Evolutionary conservation across 2,329 filamentous ascomycete species (phyloP).

Genomic region (Pyricularia grisea): DNA sequence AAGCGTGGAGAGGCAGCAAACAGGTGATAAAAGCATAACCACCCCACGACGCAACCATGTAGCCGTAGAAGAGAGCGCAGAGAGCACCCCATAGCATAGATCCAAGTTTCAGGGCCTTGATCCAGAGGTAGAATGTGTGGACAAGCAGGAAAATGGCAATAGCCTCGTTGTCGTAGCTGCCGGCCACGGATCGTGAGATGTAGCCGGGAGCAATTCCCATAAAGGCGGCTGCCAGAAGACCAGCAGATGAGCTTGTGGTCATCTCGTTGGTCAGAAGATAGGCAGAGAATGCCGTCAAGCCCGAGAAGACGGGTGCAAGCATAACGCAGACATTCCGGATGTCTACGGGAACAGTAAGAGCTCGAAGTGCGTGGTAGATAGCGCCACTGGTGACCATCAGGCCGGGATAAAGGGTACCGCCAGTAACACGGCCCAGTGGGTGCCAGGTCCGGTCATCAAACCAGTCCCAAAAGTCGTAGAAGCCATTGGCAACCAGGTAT

Average conservation of each 20-base stretch:
- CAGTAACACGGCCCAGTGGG: slow-evolving; percentile 93
- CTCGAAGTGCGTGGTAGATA: slow-evolving; percentile 89
- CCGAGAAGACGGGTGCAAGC: slow-evolving; percentile 88
- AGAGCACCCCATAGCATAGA: slow-evolving; percentile 95
- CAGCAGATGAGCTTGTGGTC: slow-evolving; percentile 89
- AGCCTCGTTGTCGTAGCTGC: slow-evolving; percentile 96
- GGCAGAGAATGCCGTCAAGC: slow-evolving; percentile 82
- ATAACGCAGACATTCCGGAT: slow-evolving; percentile 98
- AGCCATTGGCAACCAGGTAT: slow-evolving; percentile 92
- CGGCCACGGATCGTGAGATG: slow-evolving; percentile 94
- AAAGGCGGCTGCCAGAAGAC: slow-evolving; percentile 86
- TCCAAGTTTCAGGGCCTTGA: slow-evolving; percentile 93
- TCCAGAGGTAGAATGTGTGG: slow-evolving; percentile 98
- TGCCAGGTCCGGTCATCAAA: slow-evolving; percentile 99
- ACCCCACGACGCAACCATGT: slow-evolving; percentile 99
- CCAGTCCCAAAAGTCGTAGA: slow-evolving; percentile 99
- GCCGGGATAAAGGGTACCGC: slow-evolving; percentile 96
- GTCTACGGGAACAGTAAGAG: slow-evolving; percentile 85
- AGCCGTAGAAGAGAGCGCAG: slow-evolving; percentile 94
- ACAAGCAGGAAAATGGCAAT: slow-evolving; percentile 98
- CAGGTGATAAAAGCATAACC: slow-evolving; percentile 99
- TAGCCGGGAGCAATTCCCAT: slow-evolving; percentile 98
- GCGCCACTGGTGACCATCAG: slow-evolving; percentile 97
- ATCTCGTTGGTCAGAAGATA: slow-evolving; percentile 97
- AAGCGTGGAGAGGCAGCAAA: slow-evolving; percentile 84